Conservation (phyloP, 2,329 filamentous ascomycete genomes). For the Pezicula rhizophila region DNA sequence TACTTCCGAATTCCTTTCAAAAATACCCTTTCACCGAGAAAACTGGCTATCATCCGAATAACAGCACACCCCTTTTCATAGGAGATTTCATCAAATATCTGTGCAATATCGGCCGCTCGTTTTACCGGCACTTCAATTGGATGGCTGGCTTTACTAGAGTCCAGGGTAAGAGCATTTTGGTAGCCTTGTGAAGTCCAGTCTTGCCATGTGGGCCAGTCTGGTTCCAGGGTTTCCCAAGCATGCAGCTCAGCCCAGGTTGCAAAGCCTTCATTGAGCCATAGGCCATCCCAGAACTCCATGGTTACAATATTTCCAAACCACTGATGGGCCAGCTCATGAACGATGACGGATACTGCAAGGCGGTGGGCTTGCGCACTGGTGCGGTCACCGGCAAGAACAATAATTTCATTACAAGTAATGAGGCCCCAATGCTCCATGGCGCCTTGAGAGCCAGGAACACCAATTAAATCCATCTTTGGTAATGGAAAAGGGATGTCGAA, state of each 20-base stretch:
- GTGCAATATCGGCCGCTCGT: conserved; percentile 40
- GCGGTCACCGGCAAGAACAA: conserved; percentile 61
- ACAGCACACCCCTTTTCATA: conserved; percentile 69
- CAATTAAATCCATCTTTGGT: conserved; percentile 72
- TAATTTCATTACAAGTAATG: conserved; percentile 62
- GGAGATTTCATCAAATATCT: conserved; percentile 69
- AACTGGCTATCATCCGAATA: conserved; percentile 67
- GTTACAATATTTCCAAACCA: conserved; percentile 73
- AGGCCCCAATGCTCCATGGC: conserved; percentile 75
- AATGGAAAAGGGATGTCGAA: conserved; percentile 63
- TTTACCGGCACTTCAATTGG: conserved; percentile 11
- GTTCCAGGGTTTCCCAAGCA: conserved; percentile 9
- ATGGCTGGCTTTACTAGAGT: conserved; percentile 10
- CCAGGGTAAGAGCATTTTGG: conserved; percentile 9
- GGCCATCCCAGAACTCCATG: conserved; percentile 69
- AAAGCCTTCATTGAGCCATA: conserved; percentile 71
- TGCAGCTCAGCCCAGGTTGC: conserved; percentile 50
- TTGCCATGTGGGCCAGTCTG: conserved; percentile 10
- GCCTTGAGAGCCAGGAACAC: conserved; percentile 62
- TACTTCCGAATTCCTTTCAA: conserved; percentile 63
- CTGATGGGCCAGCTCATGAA: conserved; percentile 69
- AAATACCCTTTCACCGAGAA: conserved; percentile 63
- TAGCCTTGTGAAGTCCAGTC: conserved; percentile 8
- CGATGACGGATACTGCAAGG: conserved; percentile 40
- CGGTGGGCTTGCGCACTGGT: conserved; percentile 25